Conservation (phyloP, 176 grass and related monocot species). For the Puccinellia tenuiflora region DNA sequence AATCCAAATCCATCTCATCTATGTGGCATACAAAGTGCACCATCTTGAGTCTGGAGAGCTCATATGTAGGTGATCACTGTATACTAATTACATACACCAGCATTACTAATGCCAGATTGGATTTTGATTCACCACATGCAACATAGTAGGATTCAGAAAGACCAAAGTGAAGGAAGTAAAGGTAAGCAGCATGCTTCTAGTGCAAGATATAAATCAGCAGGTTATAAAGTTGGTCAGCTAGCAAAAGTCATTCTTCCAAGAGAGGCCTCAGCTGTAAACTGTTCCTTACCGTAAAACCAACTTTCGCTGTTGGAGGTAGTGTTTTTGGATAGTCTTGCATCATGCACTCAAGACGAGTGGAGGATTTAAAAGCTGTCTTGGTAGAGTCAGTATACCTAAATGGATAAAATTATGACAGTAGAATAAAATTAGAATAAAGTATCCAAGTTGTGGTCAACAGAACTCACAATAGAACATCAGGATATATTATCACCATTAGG, state of each 20-base stretch:
- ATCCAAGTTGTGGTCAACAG: not conserved
- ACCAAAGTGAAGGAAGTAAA: not conserved
- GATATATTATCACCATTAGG: not conserved
- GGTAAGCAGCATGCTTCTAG: not conserved
- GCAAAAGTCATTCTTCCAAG: not conserved
- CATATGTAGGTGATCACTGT: not conserved
- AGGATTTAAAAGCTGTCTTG: slow-evolving; percentile 88
- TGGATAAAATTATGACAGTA: slow-evolving; percentile 11
- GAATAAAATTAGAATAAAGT: not conserved
- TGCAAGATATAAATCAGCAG: not conserved
- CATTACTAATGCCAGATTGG: not conserved
- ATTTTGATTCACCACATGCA: not conserved
- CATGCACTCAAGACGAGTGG: slow-evolving; percentile 97
- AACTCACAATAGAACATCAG: not conserved
- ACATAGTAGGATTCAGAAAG: not conserved
- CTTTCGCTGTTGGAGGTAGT: slow-evolving; percentile 65
- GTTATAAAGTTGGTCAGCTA: not conserved
- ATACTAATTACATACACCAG: not conserved
- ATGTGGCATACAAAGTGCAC: not conserved
- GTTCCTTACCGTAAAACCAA: slow-evolving; percentile 88
- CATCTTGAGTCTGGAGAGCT: not conserved
- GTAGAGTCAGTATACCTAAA: slow-evolving; percentile 78
- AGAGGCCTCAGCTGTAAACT: not conserved
- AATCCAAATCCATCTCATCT: not conserved
- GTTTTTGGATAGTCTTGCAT: slow-evolving; percentile 99